Percentiles rank a stretch among this genome's conserved stretches.
Conservation (phyloP, 2,329 filamentous ascomycete species). For the Trichoderma brevicompactum region DNA sequence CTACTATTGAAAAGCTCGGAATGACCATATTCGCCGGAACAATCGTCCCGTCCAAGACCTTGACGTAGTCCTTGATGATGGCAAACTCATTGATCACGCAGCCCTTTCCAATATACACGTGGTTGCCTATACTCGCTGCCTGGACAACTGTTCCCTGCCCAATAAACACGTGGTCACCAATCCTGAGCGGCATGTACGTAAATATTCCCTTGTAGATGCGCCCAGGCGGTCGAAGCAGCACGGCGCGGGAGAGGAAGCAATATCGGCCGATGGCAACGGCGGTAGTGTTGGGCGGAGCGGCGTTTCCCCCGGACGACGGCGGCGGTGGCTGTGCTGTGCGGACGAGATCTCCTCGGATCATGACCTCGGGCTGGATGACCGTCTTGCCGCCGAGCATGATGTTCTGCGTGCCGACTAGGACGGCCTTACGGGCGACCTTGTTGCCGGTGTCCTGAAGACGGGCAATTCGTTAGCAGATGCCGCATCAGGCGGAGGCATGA, state of each 20-base stretch:
- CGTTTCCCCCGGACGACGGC: constrained; percentile 38
- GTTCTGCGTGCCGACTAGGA: constrained; percentile 93
- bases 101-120: constrained; percentile 81
- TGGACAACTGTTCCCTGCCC: constrained; percentile 76
- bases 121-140: constrained; percentile 79
- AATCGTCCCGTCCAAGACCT: constrained; percentile 81
- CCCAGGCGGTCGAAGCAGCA: constrained; percentile 80
- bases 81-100: constrained; percentile 83
- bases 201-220: constrained; percentile 78
- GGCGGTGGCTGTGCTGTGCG: constrained; percentile 55
- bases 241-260: constrained; percentile 81
- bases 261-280: constrained; percentile 90
- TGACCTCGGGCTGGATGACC: constrained; percentile 92
- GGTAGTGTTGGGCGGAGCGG: constrained; percentile 57
- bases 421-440: constrained; percentile 91
- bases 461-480: constrained; percentile 15
- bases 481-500: background rate
- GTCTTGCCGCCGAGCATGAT: constrained; percentile 97
- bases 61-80: constrained; percentile 92
- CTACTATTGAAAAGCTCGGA: constrained; percentile 90
- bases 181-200: constrained; percentile 85
- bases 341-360: constrained; percentile 88
- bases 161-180: constrained; percentile 93
- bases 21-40: constrained; percentile 89
- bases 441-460: constrained; percentile 84